Conservation (phyloP, 192 early-diverging fungal species). For the Coemansia sp. region DNA sequence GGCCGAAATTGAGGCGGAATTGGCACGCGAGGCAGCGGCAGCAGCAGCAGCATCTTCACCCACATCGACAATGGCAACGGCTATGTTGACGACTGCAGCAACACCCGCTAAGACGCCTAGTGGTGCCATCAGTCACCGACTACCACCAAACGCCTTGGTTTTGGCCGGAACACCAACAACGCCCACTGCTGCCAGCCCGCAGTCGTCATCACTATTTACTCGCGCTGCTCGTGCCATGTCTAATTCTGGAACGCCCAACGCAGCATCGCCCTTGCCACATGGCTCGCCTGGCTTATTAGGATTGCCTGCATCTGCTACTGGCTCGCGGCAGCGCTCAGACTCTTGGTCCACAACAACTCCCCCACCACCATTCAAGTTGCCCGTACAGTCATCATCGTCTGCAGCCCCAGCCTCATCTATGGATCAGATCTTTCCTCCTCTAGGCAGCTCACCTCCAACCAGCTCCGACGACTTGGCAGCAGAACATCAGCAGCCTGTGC, state of each 20-base stretch:
- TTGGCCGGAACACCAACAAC: neutral
- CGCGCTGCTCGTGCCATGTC: constrained; percentile 13
- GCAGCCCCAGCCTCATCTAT: neutral
- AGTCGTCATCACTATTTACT: neutral
- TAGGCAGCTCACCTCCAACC: neutral
- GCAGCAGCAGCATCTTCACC: neutral
- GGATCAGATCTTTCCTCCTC: neutral
- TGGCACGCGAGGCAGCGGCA: constrained; percentile 5
- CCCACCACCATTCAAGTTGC: neutral
- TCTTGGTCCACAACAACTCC: constrained; percentile 18
- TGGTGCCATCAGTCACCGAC: neutral
- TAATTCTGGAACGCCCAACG: neutral
- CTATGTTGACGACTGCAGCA: neutral
- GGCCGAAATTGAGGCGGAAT: constrained; percentile 27
- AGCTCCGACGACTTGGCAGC: neutral
- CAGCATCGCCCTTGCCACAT: constrained; percentile 2
- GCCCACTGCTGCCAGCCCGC: neutral
- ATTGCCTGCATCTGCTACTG: neutral
- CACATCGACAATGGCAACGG: neutral
- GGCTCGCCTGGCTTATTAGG: neutral
- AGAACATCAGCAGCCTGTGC: neutral
- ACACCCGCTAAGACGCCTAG: neutral
- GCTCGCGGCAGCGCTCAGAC: constrained; percentile 25
- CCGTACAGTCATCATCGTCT: neutral
- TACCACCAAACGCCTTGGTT: constrained; percentile 1